Percentiles rank a stretch among this genome's conserved stretches.
Conservation (phyloP, 2,329 filamentous ascomycete species). For the Ilyonectria sp. region DNA sequence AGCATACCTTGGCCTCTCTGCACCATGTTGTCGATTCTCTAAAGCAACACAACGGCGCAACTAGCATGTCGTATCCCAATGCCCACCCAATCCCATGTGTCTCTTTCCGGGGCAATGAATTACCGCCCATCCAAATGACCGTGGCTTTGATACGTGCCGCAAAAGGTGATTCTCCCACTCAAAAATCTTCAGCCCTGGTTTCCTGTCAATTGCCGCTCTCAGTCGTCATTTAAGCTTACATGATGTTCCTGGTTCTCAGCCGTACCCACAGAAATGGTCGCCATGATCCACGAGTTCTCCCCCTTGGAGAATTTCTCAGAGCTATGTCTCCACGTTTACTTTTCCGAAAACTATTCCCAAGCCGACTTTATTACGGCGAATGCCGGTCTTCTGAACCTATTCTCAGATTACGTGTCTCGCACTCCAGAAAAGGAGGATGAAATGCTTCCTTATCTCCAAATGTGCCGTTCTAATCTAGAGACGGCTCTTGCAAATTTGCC, state of each 20-base stretch:
- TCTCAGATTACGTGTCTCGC: slow-evolving; percentile 39
- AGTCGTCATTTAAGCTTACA: background rate
- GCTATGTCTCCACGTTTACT: slow-evolving; percentile 52
- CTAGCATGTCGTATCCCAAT: slow-evolving; percentile 42
- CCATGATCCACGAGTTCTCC: slow-evolving; percentile 49
- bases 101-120: slow-evolving; percentile 29
- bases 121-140: slow-evolving; percentile 42
- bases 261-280: slow-evolving; percentile 14
- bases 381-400: slow-evolving; percentile 49
- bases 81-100: slow-evolving; percentile 34
- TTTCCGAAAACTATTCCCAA: slow-evolving; percentile 49
- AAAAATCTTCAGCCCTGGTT: background rate
- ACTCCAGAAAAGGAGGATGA: slow-evolving; percentile 28
- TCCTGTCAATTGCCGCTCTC: background rate
- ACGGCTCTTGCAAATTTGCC: slow-evolving; percentile 51
- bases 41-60: slow-evolving; percentile 41
- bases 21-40: slow-evolving; percentile 44
- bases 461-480: slow-evolving; percentile 51
- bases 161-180: slow-evolving; percentile 31
- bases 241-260: background rate
- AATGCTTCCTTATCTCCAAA: slow-evolving; percentile 35
- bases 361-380: slow-evolving; percentile 53
- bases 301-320: slow-evolving; percentile 49
- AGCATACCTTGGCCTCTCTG: slow-evolving; percentile 53
- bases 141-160: slow-evolving; percentile 36